These are phyloP conservation scores for Mucor circinelloides DNA, from an alignment of 371 early-diverging fungal species.

Conservation along the genomic window DNA sequence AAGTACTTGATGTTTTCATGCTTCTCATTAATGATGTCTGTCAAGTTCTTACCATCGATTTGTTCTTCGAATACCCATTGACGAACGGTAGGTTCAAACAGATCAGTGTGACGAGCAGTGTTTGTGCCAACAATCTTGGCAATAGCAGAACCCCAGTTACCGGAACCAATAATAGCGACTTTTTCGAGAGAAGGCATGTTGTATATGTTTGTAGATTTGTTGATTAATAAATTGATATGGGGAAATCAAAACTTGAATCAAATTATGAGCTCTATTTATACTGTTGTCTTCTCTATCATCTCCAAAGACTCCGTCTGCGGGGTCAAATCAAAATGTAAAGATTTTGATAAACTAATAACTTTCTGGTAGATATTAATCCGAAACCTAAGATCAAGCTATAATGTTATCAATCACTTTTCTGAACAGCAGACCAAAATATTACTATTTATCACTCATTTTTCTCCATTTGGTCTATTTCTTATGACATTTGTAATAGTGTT, in stretches of 20 bases:
- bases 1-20: conserved; percentile 97
- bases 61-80: conserved; percentile 96
- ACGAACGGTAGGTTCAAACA: conserved; percentile 78
- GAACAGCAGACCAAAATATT: not conserved
- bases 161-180: conserved; percentile 74
- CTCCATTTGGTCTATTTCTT: not conserved
- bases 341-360: not conserved
- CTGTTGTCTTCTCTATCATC: not conserved
- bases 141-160: conserved; percentile 98
- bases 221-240: not conserved
- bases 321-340: not conserved
- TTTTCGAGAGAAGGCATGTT: conserved; percentile 8
- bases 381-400: not conserved
- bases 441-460: not conserved
- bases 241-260: not conserved
- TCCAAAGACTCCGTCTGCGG: conserved; percentile 2
- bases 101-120: conserved; percentile 58
- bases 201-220: not conserved
- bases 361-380: not conserved
- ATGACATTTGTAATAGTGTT: not conserved
- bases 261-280: conserved; percentile 2
- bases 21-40: conserved; percentile 91
- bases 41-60: conserved; percentile 81
- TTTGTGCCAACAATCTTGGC: conserved; percentile 92
- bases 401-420: not conserved